Evolutionary conservation across 192 early-diverging fungal species (phyloP).

Genomic region (Mortierella claussenii): DNA sequence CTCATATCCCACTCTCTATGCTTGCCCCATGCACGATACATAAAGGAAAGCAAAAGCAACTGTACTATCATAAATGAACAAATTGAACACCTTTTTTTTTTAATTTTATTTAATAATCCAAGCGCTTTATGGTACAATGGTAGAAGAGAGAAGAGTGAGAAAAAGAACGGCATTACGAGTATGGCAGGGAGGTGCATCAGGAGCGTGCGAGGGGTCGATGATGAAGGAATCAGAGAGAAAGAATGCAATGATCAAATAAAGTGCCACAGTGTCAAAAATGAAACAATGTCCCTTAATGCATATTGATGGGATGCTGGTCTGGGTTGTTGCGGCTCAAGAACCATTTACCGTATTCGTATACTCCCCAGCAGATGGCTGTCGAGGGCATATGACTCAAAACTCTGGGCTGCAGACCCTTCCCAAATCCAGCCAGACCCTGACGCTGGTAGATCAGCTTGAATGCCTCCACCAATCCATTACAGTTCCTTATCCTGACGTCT

Average conservation of each 20-base stretch:
- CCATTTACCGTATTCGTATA: slow-evolving; percentile 90
- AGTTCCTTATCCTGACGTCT: slow-evolving; percentile 76
- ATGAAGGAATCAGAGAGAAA: background rate
- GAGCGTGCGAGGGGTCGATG: no score
- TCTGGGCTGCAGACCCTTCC: slow-evolving; percentile 81
- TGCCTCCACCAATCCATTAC: slow-evolving; percentile 76
- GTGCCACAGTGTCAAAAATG: background rate
- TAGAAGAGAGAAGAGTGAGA: background rate
- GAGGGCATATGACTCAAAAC: slow-evolving; percentile 92
- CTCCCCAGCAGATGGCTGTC: slow-evolving; percentile 96
- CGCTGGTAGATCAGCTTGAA: slow-evolving; percentile 79
- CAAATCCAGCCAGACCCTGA: slow-evolving; percentile 82
- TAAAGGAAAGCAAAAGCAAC: background rate
- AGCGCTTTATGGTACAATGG: background rate
- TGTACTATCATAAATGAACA: no score
- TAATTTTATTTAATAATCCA: no score
- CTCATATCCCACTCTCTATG: background rate
- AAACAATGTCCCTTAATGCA: slow-evolving; percentile 26
- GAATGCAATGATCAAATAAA: no score
- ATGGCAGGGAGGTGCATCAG: background rate
- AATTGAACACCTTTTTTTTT: no score
- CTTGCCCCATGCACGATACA: background rate
- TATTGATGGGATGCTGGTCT: slow-evolving; percentile 38
- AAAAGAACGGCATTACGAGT: background rate
- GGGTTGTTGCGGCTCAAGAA: slow-evolving; percentile 51